Evolutionary conservation across 148 eudicot genomes (phyloP).

Genomic region (Diospyros lotus): DNA sequence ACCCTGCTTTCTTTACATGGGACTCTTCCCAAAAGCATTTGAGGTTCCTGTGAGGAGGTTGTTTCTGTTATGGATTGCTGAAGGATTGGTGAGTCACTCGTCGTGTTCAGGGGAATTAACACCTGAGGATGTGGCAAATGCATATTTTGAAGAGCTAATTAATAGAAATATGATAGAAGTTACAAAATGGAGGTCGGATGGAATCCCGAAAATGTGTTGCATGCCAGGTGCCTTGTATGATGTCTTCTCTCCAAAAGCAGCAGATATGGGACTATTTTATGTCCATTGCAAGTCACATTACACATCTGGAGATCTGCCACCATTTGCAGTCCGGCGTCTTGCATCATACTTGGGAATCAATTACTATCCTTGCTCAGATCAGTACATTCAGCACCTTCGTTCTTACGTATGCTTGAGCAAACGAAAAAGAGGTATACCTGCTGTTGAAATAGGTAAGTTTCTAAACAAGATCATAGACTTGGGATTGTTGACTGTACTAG

Average conservation of each 20-base stretch:
- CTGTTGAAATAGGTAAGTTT: conserved; percentile 35
- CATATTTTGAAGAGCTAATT: conserved; percentile 35
- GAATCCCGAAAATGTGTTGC: conserved; percentile 32
- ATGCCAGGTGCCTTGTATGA: conserved; percentile 30
- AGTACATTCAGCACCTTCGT: conserved; percentile 15
- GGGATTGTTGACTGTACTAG: conserved; percentile 48
- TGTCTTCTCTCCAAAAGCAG: conserved; percentile 26
- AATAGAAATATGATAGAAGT: conserved; percentile 33
- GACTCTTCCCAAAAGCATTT: conserved; percentile 38
- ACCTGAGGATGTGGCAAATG: conserved; percentile 32
- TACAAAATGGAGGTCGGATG: conserved; percentile 45
- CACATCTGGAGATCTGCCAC: not conserved
- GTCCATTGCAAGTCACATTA: conserved; percentile 15
- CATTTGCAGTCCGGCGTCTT: conserved; percentile 27
- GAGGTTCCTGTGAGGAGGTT: conserved; percentile 40
- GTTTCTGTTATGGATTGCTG: conserved; percentile 43
- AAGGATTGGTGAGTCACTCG: conserved; percentile 36
- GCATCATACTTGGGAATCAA: conserved; percentile 26
- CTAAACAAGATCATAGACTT: conserved; percentile 23
- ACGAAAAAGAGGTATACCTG: conserved; percentile 40
- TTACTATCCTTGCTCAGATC: conserved; percentile 10
- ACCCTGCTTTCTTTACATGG: conserved; percentile 45
- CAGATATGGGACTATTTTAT: conserved; percentile 33
- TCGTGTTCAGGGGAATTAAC: not conserved
- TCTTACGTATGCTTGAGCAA: conserved; percentile 43